phyloP scores from a whole-genome alignment of 208 protist species.

The Wallacemonas sp. region DNA sequence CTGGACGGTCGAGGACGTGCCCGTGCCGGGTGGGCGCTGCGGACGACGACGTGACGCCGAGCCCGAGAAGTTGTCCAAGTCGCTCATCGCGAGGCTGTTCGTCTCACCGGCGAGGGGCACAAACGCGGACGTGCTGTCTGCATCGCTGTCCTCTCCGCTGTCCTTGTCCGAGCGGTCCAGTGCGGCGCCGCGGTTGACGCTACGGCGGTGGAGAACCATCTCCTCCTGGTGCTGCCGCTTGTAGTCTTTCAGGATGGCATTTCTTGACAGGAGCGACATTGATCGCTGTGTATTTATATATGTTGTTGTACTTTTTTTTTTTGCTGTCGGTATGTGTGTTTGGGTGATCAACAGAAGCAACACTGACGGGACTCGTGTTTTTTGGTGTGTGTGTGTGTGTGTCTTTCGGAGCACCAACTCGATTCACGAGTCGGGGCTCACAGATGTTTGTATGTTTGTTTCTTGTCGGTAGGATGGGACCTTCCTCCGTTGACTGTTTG shows the following conservation, averaged over 20 bases:
- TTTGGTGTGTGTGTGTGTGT: too few species aligned
- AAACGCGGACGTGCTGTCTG: slow-evolving; percentile 9
- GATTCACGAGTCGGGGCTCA: too few species aligned
- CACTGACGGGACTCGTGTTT: too few species aligned
- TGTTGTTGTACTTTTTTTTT: not conserved
- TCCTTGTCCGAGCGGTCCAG: slow-evolving; percentile 11
- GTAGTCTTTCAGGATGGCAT: slow-evolving; percentile 44
- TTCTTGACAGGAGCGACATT: slow-evolving; percentile 49
- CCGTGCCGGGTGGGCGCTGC: not conserved
- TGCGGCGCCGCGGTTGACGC: slow-evolving; percentile 5
- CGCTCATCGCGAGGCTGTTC: not conserved
- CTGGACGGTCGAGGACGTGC: too few species aligned
- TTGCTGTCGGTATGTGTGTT: not conserved
- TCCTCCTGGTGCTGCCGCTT: slow-evolving; percentile 29
- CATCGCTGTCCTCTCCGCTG: slow-evolving; percentile 9
- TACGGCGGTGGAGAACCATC: slow-evolving; percentile 7
- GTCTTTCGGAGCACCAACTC: too few species aligned
- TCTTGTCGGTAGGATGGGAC: too few species aligned
- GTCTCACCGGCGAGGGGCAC: not conserved
- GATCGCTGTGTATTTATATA: not conserved
- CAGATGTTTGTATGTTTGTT: too few species aligned
- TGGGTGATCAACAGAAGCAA: too few species aligned
- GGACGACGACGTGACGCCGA: not conserved
- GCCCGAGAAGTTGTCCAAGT: not conserved
- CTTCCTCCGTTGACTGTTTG: too few species aligned